Conservation (phyloP, 805 yeast genomes). For the Starmerella geochares region DNA sequence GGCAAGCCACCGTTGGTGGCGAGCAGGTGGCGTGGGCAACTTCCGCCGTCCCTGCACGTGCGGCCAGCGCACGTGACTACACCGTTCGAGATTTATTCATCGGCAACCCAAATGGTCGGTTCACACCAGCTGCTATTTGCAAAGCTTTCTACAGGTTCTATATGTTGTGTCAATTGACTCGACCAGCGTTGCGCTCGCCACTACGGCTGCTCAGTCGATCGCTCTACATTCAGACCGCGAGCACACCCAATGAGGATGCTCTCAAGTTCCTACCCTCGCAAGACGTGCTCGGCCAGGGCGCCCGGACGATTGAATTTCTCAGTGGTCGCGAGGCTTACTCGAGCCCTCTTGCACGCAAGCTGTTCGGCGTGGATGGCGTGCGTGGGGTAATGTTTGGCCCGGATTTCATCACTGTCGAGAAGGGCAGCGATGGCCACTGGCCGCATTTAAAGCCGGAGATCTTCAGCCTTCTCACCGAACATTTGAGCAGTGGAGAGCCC, state of each 20-base stretch:
- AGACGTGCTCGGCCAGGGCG: slow-evolving; percentile 51
- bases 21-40: too few species aligned
- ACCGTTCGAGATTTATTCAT: neutral
- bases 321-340: slow-evolving; percentile 64
- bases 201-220: slow-evolving; percentile 11
- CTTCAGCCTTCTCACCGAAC: slow-evolving; percentile 40
- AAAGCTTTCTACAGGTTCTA: neutral
- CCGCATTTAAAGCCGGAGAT: slow-evolving; percentile 59
- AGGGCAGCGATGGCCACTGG: slow-evolving; percentile 52
- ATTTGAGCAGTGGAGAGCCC: slow-evolving; percentile 40
- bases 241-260: slow-evolving; percentile 81
- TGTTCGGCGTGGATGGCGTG: slow-evolving; percentile 68
- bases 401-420: slow-evolving; percentile 75
- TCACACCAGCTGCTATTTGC: neutral
- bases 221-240: slow-evolving; percentile 59
- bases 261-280: slow-evolving; percentile 72
- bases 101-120: neutral
- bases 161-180: slow-evolving; percentile 6
- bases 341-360: slow-evolving; percentile 67
- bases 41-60: too few species aligned
- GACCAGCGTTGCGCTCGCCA: neutral
- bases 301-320: slow-evolving; percentile 56
- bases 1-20: neutral
- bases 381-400: slow-evolving; percentile 68
- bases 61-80: neutral